Percentiles rank a stretch among this genome's conserved stretches.
Evolutionary conservation across 139 green algal genomes (phyloP).

Genomic region (Astrephomene gubernaculifera): DNA sequence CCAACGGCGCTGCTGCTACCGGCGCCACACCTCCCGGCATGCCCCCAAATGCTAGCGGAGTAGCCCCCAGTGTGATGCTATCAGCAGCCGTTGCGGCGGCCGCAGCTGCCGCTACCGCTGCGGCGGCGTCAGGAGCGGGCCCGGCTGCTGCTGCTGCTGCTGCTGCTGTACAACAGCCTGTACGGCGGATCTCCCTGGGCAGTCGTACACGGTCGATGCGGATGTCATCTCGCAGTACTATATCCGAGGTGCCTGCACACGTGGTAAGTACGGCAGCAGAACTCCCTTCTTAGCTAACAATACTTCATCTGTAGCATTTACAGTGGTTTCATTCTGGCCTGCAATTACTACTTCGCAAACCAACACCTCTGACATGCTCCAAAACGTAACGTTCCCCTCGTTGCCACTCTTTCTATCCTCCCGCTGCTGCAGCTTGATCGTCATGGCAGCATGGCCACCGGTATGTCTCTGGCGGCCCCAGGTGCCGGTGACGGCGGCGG

Average conservation of each 20-base stretch:
- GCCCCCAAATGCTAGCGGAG: too few relatives aligned
- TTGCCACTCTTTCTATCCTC: not conserved
- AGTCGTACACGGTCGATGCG: not conserved
- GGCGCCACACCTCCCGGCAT: too few relatives aligned
- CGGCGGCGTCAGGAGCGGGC: too few relatives aligned
- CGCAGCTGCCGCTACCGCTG: not conserved
- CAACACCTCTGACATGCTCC: too few relatives aligned
- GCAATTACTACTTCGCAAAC: too few relatives aligned
- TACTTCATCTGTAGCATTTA: too few relatives aligned
- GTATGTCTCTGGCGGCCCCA: not conserved
- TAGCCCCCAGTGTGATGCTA: too few relatives aligned
- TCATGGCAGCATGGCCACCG: not conserved
- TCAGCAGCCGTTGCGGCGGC: too few relatives aligned
- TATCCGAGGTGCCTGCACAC: not conserved
- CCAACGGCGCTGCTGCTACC: too few relatives aligned
- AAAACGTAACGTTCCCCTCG: not conserved
- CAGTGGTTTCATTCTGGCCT: too few relatives aligned
- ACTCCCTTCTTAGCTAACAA: too few relatives aligned
- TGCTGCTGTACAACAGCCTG: not conserved
- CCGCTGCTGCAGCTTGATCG: not conserved
- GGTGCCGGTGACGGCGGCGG: not conserved
- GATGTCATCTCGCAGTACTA: not conserved
- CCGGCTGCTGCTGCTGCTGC: not conserved
- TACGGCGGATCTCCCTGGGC: not conserved
- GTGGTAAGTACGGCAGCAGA: too few relatives aligned